These are phyloP conservation scores for Rutidosis leptorrhynchoides DNA, from an alignment of 129 eudicot genomes.

Conservation along the genomic window DNA sequence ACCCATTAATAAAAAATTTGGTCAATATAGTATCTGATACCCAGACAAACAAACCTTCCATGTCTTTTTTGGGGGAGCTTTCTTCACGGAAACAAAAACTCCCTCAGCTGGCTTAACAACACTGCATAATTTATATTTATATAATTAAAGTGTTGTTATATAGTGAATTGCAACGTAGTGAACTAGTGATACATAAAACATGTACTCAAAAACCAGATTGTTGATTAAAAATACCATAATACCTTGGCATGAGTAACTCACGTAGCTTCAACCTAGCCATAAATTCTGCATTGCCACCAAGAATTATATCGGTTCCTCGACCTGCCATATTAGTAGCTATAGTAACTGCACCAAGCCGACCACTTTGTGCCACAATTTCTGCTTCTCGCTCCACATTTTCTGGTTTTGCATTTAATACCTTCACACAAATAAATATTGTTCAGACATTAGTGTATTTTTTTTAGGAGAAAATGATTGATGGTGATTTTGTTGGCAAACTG, in stretches of 20 bases:
- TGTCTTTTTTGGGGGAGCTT: conserved; percentile 69
- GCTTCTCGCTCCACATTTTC: conserved; percentile 99
- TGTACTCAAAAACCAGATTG: background rate
- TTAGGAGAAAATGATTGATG: background rate
- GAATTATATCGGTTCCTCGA: conserved; percentile 98
- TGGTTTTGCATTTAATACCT: conserved; percentile 99
- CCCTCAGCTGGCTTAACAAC: conserved; percentile 89
- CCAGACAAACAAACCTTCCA: conserved; percentile 73
- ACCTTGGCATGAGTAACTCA: conserved; percentile 99
- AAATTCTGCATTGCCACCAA: conserved; percentile 98
- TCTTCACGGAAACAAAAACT: conserved; percentile 81
- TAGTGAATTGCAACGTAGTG: conserved; percentile 15
- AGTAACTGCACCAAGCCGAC: conserved; percentile 96
- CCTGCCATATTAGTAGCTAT: conserved; percentile 99
- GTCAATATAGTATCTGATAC: conserved; percentile 9
- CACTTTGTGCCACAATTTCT: conserved; percentile 99
- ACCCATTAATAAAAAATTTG: background rate
- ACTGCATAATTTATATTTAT: conserved; percentile 50
- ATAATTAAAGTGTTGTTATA: conserved; percentile 13
- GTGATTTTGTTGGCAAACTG: conserved; percentile 5
- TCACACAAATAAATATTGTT: conserved; percentile 14
- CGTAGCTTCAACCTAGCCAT: conserved; percentile 99
- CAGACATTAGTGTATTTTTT: conserved; percentile 17
- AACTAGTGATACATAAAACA: conserved; percentile 4
- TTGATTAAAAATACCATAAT: conserved; percentile 20